Base-by-base conservation (phyloP, 352 stramenopile species). In the Aphanomyces euteiches region DNA sequence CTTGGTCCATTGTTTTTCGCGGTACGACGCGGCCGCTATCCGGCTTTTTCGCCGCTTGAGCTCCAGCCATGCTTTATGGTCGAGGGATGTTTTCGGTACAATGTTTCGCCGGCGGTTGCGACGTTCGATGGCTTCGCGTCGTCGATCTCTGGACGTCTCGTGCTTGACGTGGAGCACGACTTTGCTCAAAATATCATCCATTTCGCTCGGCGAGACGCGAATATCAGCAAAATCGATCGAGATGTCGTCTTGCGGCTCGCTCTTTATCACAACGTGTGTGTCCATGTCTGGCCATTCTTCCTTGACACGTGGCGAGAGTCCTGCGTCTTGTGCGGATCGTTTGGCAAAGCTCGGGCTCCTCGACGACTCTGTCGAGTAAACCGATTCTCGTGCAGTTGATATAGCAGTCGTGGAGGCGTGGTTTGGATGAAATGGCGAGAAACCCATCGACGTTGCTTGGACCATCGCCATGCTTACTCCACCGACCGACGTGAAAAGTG, bases 101-200 rank as follows among this genome's bases (percentile, higher is more conserved):
- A 50, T 50, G 43, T 50, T 50, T 12, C 43, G 43, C 0, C 43
- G 43, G 2, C 43, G 43, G 43, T 50, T 50, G 43, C 43, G 43
- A n/a, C 43, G 43, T n/a, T 12, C 43, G 43, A 50, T 50, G 10
- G 43, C 43, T n/a, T 50, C 43, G 10, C 43, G 43, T 12, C 43
- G 43, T 12, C 43, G 43, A n/a, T 50, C 43, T 12, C 43, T 12
- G 10, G 43, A 50, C 43, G 43, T 50, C 17, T 50, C 43, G 2
- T 50, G 43, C 43, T 50, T 50, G 43, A 50, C 43, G 43, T 50
- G 43, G 10, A 50, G 17, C 1, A 50, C 43, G 43, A 50, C 43
- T n/a, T 50, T 50, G 43, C 43, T 50, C 43, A 50, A n/a, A n/a
- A 50, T 50, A n/a, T 50, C 43, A n/a, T 50, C 43, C 43, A 50